Conservation (phyloP, 495 filamentous ascomycete genomes). For the Tetracladium marchalianum region DNA sequence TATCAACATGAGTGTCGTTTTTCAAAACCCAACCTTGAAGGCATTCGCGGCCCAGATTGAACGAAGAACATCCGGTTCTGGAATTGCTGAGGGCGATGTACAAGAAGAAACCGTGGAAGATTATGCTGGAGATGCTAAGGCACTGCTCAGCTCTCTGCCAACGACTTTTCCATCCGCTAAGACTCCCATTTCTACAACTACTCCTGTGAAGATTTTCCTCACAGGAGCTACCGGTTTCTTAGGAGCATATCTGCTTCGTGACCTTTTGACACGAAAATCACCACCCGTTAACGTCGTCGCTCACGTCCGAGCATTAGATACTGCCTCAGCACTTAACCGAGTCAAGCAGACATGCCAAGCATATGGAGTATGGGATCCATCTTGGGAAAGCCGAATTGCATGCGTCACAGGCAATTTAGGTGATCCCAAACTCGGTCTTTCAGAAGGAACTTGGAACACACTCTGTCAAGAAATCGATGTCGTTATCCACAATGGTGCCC, state of each 20-base stretch:
- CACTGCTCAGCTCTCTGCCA: constrained; percentile 43
- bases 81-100: constrained; percentile 21
- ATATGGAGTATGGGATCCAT: constrained; percentile 73
- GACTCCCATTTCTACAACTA: constrained; percentile 23
- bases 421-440: constrained; percentile 61
- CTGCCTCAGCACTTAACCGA: constrained; percentile 35
- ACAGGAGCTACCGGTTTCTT: constrained; percentile 92
- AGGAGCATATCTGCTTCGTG: constrained; percentile 69
- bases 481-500: constrained; percentile 85
- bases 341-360: constrained; percentile 46
- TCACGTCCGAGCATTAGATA: constrained; percentile 60
- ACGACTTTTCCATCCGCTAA: constrained; percentile 25
- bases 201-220: constrained; percentile 57
- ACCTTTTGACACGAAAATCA: constrained; percentile 53
- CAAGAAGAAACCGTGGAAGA: constrained; percentile 37
- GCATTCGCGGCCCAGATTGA: constrained; percentile 72
- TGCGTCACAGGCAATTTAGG: constrained; percentile 65
- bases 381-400: constrained; percentile 54
- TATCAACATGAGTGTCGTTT: constrained; percentile 68
- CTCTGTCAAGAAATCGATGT: constrained; percentile 60
- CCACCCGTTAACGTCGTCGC: constrained; percentile 59
- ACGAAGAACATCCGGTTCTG: constrained; percentile 25
- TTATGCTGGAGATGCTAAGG: constrained; percentile 58
- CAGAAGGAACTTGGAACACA: constrained; percentile 48
- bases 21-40: constrained; percentile 62